Percentiles rank a stretch among this genome's conserved stretches.
phyloP scores from a whole-genome alignment of 305 asterid genomes.

The Ilex paraguariensis region DNA sequence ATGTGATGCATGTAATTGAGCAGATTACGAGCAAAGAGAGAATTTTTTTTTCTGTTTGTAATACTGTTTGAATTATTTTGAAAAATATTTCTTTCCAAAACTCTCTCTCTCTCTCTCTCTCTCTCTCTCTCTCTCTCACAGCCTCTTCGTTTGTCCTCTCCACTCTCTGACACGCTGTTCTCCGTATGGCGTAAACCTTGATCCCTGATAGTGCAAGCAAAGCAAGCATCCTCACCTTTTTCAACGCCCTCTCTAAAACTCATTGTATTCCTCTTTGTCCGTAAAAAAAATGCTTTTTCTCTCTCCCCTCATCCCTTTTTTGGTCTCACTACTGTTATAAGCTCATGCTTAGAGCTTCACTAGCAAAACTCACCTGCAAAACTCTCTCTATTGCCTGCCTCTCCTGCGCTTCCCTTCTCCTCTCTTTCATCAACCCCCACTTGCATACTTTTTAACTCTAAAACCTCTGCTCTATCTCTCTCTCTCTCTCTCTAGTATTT shows the following conservation, averaged over 20 bases:
- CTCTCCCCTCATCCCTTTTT: slow-evolving; percentile 23
- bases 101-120: background rate
- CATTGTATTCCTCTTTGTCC: slow-evolving; percentile 14
- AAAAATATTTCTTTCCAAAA: background rate
- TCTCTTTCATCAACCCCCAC: slow-evolving; percentile 16
- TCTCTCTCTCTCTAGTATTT: slow-evolving; percentile 2
- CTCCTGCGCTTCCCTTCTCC: slow-evolving; percentile 13
- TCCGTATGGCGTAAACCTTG: slow-evolving; percentile 36
- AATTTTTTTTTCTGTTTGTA: no score
- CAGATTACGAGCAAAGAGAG: no score
- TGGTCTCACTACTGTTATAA: slow-evolving; percentile 37
- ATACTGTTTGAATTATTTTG: slow-evolving; percentile 6
- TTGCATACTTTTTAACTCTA: slow-evolving; percentile 13
- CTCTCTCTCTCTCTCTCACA: slow-evolving; percentile 9
- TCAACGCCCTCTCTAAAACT: slow-evolving; percentile 14
- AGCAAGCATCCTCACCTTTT: slow-evolving; percentile 40
- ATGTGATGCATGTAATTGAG: no score
- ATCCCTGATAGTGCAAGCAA: slow-evolving; percentile 56
- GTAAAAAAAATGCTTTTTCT: slow-evolving; percentile 2
- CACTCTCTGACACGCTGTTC: slow-evolving; percentile 31
- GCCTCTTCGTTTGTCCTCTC: slow-evolving; percentile 12
- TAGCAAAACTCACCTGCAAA: slow-evolving; percentile 35
- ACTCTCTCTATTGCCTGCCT: slow-evolving; percentile 22
- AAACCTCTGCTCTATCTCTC: background rate
- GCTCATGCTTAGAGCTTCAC: slow-evolving; percentile 44